Evolutionary conservation across 2,329 filamentous ascomycete genomes (phyloP), one percentile per base, ranked within the genome.

Genomic region (Berkeleyomyces rouxiae): DNA sequence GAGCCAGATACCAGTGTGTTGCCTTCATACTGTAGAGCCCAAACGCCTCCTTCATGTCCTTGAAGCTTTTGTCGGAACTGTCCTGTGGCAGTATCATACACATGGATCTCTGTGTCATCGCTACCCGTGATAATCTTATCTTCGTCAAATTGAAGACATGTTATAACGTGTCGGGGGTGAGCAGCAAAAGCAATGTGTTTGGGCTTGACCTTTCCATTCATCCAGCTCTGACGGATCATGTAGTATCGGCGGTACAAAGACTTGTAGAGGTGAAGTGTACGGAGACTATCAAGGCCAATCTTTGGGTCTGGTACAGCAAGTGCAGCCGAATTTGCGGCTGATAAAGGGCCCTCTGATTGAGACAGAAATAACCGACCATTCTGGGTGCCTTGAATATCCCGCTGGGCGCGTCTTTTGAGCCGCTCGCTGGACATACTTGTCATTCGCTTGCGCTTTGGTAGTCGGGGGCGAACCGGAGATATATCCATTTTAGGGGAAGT

Each of bases 41-140:
- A 99, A 1, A 99, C 93, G 55, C 93, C 93, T 42, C 93, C 93
- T 72, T 99, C 93, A 68, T 99, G 93, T 1, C 93, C 93, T 69
- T 91, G 86, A 2, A 99, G 82, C 66, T 87, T 89, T 70, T 84
- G 89, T 58, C 88, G 83, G 43, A 96, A 75, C 67, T 87, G 87
- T 64, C 93, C 93, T 0, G 91, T 96, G 74, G 93, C 95, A 10
- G 93, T 97, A 70, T 97, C 91, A 72, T 97, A 99, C 40, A 99
- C 90, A 69, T 99, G 91, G 69, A 99, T 99, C 66, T 96, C 85
- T 3, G 91, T 96, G 71, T 99, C 93, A 71, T 99, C 93, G 70
- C 92, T 97, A 36, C 93, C 93, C 1, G 93, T 99, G 67, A 99
- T 81, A 67, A 99, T 96, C 74, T 97, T 97, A 77, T 99, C 91